Evolutionary conservation across 495 filamentous ascomycete species (phyloP), one percentile per base, ranked within the genome.

Genomic region (Lophiotrema nucula): DNA sequence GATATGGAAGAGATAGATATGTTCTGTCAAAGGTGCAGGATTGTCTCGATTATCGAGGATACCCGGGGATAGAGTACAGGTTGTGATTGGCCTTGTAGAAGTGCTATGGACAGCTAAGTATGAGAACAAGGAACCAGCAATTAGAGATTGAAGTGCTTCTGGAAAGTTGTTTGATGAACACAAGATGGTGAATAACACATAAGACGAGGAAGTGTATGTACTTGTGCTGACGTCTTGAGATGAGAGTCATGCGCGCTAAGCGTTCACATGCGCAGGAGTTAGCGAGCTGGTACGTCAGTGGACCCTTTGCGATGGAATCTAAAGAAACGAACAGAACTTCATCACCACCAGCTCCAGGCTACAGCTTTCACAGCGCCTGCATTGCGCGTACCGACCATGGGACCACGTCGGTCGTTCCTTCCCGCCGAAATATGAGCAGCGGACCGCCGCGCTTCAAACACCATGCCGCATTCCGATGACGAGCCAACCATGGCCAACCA

Each of bases 201-300:
- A n/a, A n/a, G n/a, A n/a, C n/a, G n/a, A n/a, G n/a, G n/a, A n/a
- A n/a, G n/a, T n/a, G n/a, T n/a, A n/a, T n/a, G n/a, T n/a, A n/a
- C n/a, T n/a, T n/a, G n/a, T n/a, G n/a, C n/a, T n/a, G n/a, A n/a
- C n/a, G n/a, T n/a, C n/a, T n/a, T n/a, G n/a, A n/a, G n/a, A n/a
- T n/a, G n/a, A n/a, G n/a, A n/a, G n/a, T n/a, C n/a, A n/a, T n/a
- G n/a, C n/a, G n/a, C n/a, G n/a, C n/a, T n/a, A n/a, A n/a, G n/a
- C n/a, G 50, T 56, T 56, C 59, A 62, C 59, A 57, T 62, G 59
- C 42, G 38, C 26, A 49, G 50, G 50, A 50, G 44, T 57, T 42
- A 56, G 58, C 58, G 51, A 56, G 24, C 16, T 21, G 53, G 45
- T 50, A 48, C 53, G 59, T 62, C 59, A 62, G 45, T 27, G 28